These are phyloP conservation scores for Neurospora crassa DNA, from an alignment of 2,329 filamentous ascomycete genomes.

Conservation along the genomic window DNA sequence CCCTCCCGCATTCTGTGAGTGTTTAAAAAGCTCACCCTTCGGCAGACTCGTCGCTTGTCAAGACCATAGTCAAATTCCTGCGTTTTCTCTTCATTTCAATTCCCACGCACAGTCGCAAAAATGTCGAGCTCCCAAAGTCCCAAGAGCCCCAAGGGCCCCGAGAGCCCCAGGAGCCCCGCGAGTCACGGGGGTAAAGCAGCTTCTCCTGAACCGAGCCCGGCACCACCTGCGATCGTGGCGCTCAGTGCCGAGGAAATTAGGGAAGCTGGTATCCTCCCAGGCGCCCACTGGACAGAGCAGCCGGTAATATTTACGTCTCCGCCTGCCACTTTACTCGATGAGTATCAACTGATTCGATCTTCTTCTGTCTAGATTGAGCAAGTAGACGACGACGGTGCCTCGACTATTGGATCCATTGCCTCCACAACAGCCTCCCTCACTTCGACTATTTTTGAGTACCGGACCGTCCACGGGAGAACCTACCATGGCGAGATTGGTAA, in stretches of 20 bases:
- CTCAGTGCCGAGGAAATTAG: background rate
- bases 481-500: conserved; percentile 6
- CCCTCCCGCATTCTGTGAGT: background rate
- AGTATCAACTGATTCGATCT: background rate
- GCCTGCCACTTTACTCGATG: background rate
- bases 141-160: background rate
- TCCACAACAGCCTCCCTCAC: conserved; percentile 6
- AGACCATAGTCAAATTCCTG: background rate
- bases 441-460: conserved; percentile 9
- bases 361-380: background rate
- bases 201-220: background rate
- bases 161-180: background rate
- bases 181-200: background rate
- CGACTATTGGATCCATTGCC: background rate
- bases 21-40: background rate
- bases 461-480: conserved; percentile 9
- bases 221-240: background rate
- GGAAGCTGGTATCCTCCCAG: background rate
- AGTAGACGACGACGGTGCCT: background rate
- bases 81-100: background rate
- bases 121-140: background rate
- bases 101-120: background rate
- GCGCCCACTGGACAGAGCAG: background rate
- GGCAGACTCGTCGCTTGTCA: background rate
- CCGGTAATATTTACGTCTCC: background rate